Conservation (phyloP, 306 rosid species). For the Malus asiatica region DNA sequence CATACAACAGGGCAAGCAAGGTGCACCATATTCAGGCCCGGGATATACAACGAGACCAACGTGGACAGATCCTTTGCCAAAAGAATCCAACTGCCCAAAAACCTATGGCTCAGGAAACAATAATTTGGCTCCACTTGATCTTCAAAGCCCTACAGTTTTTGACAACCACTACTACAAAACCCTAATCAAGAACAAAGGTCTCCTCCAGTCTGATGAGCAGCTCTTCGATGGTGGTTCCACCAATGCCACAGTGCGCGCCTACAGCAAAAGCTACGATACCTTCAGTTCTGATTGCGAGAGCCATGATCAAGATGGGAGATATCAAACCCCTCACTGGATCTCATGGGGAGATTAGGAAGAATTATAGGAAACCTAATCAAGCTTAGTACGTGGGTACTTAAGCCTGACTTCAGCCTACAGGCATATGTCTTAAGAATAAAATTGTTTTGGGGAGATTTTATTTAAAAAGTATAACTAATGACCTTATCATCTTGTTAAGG, state of each 20-base stretch:
- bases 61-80: constrained; percentile 40
- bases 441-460: neutral
- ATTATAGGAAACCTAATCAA: constrained; percentile 58
- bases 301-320: constrained; percentile 86
- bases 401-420: neutral
- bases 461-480: too few species aligned
- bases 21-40: constrained; percentile 52
- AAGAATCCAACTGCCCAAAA: constrained; percentile 47
- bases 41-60: constrained; percentile 58
- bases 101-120: constrained; percentile 66
- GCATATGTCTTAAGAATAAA: neutral
- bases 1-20: constrained; percentile 87
- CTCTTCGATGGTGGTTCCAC: constrained; percentile 69
- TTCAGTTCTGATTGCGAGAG: constrained; percentile 46
- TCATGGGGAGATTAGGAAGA: constrained; percentile 66
- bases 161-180: constrained; percentile 71
- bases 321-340: constrained; percentile 80
- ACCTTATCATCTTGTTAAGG: too few species aligned
- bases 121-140: constrained; percentile 74
- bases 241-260: constrained; percentile 44
- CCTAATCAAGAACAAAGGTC: constrained; percentile 53
- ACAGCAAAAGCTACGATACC: constrained; percentile 14
- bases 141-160: constrained; percentile 42
- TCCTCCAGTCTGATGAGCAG: constrained; percentile 76
- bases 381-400: neutral